phyloP scores from a whole-genome alignment of 108 stramenopile species.

The Thalassiosira profunda region DNA sequence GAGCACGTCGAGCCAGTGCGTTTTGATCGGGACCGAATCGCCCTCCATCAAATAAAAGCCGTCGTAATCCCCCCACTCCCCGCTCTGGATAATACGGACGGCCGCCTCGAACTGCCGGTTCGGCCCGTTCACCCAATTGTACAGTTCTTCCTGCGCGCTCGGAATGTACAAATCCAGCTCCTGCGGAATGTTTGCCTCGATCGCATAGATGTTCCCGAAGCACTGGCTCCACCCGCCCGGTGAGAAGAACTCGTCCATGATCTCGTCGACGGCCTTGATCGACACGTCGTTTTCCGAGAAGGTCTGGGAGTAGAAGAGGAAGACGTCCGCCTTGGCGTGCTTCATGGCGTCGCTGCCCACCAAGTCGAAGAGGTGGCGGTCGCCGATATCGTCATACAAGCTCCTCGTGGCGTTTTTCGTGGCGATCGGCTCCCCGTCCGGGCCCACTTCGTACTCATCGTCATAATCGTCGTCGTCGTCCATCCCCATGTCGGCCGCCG shows the following conservation, averaged over 20 bases:
- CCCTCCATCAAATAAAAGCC: conserved; percentile 79
- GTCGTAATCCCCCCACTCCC: conserved; percentile 68
- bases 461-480: conserved; percentile 38
- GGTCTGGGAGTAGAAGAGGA: conserved; percentile 74
- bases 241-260: conserved; percentile 64
- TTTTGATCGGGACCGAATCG: conserved; percentile 68
- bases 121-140: conserved; percentile 83
- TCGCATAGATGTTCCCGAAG: conserved; percentile 67
- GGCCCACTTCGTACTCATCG: conserved; percentile 16
- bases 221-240: conserved; percentile 71
- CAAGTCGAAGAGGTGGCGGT: conserved; percentile 41
- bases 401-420: conserved; percentile 10
- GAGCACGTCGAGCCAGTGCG: conserved; percentile 72
- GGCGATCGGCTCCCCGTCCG: conserved; percentile 20
- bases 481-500: conserved; percentile 52
- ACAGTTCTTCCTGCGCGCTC: conserved; percentile 54
- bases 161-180: conserved; percentile 58
- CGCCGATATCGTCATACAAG: not conserved
- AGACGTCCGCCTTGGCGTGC: conserved; percentile 60
- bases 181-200: conserved; percentile 71
- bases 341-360: conserved; percentile 60
- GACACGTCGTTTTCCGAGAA: conserved; percentile 60
- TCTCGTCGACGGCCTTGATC: conserved; percentile 61
- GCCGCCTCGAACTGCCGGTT: conserved; percentile 78
- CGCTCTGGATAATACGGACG: conserved; percentile 66